Evolutionary conservation across 169 alveolate species (phyloP), one percentile per base, ranked within the genome.

Genomic region (Babesia bovis): DNA sequence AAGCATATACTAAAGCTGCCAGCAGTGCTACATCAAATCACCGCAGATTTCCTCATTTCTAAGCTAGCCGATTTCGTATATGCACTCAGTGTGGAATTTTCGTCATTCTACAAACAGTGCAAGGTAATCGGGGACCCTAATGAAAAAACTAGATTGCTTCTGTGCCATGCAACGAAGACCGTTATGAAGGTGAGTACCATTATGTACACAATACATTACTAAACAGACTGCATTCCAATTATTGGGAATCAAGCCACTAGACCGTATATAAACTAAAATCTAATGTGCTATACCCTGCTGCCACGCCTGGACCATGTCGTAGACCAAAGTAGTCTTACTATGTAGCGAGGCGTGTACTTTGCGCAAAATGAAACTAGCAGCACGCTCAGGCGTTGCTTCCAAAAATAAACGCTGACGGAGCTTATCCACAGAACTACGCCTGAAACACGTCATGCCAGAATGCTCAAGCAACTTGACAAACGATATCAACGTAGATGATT

Each of bases 361-460:
- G 15, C 85, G 57, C 52, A 81, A 59, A 82, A 90, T 87, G 65
- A 66, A 85, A 23, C 69, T 73, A 5, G 90, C 88, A 9, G 95
- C 93, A 30, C 84, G 87, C 53, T 60, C 78, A 6, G 91, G 91
- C 28, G 85, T 66, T 50, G 68, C 65, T 15, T 85, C 79, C 49
- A 87, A 83, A 21, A 75, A 75, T 25, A 90, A 66, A n/a, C 95
- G 59, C 72, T 75, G 63, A 71, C 73, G 81, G 32, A 91, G 74
- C 57, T 91, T 88, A 36, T 87, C 88, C 79, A 97, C 88, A 0
- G 98, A 90, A 51, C 85, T 89, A 36, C 91, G 94, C 68, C 97
- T 92, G 85, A 95, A 96, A 81, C 98, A 96, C 15, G 97, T 95
- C 55, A 97, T 90, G 26, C 98, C 97, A 33, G 98, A 90, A 47